Base-by-base conservation (phyloP, 495 filamentous ascomycete species). In the Penicillium fimorum region DNA sequence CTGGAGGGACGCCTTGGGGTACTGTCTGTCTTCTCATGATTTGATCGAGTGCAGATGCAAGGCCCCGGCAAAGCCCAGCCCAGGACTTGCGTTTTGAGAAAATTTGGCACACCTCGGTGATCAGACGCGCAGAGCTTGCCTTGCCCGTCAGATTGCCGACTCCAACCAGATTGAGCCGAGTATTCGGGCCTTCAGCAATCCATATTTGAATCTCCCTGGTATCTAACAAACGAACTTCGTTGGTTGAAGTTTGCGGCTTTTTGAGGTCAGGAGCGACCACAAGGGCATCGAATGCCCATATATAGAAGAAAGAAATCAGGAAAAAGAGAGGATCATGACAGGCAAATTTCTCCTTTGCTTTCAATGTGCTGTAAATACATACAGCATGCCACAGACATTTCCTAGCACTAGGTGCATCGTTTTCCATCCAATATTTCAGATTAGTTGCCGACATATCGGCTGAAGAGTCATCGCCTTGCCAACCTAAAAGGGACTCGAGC, bases 311-410 rank as follows among this genome's bases (percentile, higher is more conserved):
- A 12, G 27, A n/a, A 18, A 47, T 20, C 27, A 47, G 13, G 45
- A 47, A 47, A 32, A 27, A 47, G 15, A 47, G 45, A 9, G 45
- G 45, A 18, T 47, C 45, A 17, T 47, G 27, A 3, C 45, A 47
- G 8, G 45, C 15, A 20, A 47, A 47, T n/a, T 32, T 47, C 3
- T 30, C 27, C 45, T 47, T 47, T 6, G 27, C 10, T 32, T 47
- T 47, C n/a, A 47, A 8, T 11, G 45, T 47, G 45, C 45, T 32
- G 45, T 10, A 47, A 10, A 47, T n/a, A 32, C 45, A 47, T n/a
- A 47, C n/a, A 30, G 45, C 45, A 47, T 47, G 45, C 45, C 45
- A 47, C 15, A 47, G 24, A 32, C 45, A 47, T 47, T 47, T 29
- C n/a, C 45, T 32, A 3, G 45, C 45, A 20, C 7, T 30, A 15